These are phyloP conservation scores for Aspergillus uvarum DNA, from an alignment of 2,329 filamentous ascomycete genomes.

Conservation along the genomic window DNA sequence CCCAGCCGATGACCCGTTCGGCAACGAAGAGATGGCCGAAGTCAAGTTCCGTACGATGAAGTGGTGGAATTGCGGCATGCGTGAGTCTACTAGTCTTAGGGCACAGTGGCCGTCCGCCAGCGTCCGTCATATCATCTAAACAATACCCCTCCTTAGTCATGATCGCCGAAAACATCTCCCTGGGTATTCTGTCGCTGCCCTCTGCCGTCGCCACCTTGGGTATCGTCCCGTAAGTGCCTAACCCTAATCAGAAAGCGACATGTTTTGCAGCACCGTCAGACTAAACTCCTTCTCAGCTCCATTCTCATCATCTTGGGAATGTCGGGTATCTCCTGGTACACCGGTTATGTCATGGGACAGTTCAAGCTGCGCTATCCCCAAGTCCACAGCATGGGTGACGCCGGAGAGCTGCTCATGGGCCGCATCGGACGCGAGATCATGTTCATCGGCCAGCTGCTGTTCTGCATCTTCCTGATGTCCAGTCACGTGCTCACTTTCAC, in stretches of 20 bases:
- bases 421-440: conserved; percentile 61
- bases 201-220: conserved; percentile 54
- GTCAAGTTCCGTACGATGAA: conserved; percentile 54
- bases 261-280: not conserved
- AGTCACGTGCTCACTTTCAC: conserved; percentile 69
- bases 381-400: conserved; percentile 67
- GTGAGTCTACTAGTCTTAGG: conserved; percentile 25
- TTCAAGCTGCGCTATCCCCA: conserved; percentile 59
- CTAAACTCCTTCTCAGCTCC: conserved; percentile 34
- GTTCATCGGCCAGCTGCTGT: conserved; percentile 60
- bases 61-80: conserved; percentile 45
- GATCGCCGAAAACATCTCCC: conserved; percentile 59
- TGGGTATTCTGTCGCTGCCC: conserved; percentile 58
- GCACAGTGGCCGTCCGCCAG: not conserved
- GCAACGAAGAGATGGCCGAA: conserved; percentile 39
- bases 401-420: conserved; percentile 62
- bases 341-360: conserved; percentile 59
- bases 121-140: not conserved
- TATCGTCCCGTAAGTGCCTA: conserved; percentile 48
- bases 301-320: conserved; percentile 55
- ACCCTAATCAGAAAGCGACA: not conserved
- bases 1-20: conserved; percentile 35
- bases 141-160: conserved; percentile 43
- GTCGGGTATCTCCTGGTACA: conserved; percentile 58
- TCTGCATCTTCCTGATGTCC: conserved; percentile 67